Evolutionary conservation across 2,329 filamentous ascomycete genomes (phyloP), one percentile per base, ranked within the genome.

Genomic region (Penicillium sclerotiorum): DNA sequence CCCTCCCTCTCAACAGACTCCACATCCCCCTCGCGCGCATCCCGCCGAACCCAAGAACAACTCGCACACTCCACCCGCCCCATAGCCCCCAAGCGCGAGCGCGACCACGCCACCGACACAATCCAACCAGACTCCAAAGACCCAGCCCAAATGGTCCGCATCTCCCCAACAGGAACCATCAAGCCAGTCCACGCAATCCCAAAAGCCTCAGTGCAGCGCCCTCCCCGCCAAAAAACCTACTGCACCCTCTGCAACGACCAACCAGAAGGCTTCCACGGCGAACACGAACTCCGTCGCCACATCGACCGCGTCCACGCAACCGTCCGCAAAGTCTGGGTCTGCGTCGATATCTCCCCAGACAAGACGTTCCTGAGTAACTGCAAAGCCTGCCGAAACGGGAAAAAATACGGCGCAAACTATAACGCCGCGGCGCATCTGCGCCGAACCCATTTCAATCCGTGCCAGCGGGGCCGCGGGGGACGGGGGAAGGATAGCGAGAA

Each of bases 361-460:
- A 70, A 79, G 80, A 73, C 81, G 72, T 86, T 91, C 33, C 80
- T 97, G 27, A 77, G 78, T 43, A 87, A 88, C 59, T 96, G 92
- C 81, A 95, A 95, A 71, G 83, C 88, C 40, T 97, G 93, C 70
- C 81, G 80, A 41, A 80, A 80, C 37, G 75, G 80, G 47, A 96
- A 96, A 76, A 81, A 83, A 50, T 97, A 97, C 61, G 88, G 88
- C 3, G 89, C 89, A 13, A 94, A 96, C 73, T 96, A 97, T 74
- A 97, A 97, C 63, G 93, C 92, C 0, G 91, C 91, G 0, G 93
- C 91, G 0, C 93, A 97, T 67, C 80, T 97, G 8, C 83, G 92
- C 35, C 85, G 93, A 42, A 87, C 88, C 0, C 93, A 97, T 68
- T 97, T 96, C 78, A 89, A 88, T 65, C 86, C 82, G 1, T 79